Evolutionary conservation across 2,329 filamentous ascomycete genomes (phyloP), one percentile per base, ranked within the genome.

Genomic region (Metarhizium humberi): DNA sequence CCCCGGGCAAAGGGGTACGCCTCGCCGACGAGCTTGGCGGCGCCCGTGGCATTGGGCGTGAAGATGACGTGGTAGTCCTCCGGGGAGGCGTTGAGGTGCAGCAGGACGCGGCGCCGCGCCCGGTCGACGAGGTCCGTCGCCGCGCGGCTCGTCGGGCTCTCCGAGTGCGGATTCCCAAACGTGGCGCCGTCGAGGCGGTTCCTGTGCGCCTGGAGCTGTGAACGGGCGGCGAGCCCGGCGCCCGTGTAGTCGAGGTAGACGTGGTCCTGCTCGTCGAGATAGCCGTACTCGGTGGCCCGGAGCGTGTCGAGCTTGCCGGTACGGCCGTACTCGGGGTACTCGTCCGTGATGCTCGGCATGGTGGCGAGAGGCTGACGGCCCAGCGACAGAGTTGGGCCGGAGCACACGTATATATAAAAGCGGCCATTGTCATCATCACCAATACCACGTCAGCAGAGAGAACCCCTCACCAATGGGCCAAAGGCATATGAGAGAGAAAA

Each of bases 171-270:
- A 62, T 74, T 74, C 55, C 72, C 72, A 29, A 67, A 70, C 20
- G 71, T 56, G 2, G 58, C 59, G n/a, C 52, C 50, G 8, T 60
- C 53, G 3, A 72, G 59, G 0, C 71, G 69, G 20, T 58, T 55
- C 7, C 63, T 58, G 52, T 73, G 70, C 1, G 67, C 66, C 3
- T 54, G 57, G 50, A 66, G 57, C 58, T 75, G 72, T 2, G 64
- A 52, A 1, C 60, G 61, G 3, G 71, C 64, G 0, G 69, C 65
- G 2, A 74, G 66, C 0, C 71, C 67, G 0, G 71, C 62, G 13
- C 72, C 72, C 1, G 71, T 71, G 58, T 74, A 75, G 63, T 75
- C 72, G 4, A 75, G 64, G 51, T 75, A 75, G 3, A 71, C 60
- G 43, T 74, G 72, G 45, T 63, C 54, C 38, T 73, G 65, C 34